Evolutionary conservation across 495 filamentous ascomycete species (phyloP).

Genomic region (Neurospora sp.): DNA sequence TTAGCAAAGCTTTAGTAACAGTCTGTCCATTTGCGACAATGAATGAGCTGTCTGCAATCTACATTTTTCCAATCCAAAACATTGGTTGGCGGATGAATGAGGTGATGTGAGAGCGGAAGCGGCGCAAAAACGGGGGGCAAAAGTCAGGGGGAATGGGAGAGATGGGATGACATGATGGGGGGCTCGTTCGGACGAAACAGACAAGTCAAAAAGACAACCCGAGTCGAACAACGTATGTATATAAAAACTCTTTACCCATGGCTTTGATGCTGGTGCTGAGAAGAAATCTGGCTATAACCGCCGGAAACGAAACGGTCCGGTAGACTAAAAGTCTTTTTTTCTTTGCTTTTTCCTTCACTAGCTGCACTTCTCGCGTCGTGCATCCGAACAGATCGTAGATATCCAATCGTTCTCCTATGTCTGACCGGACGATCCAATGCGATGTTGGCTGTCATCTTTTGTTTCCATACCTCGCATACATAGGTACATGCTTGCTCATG

Average conservation of each 20-base stretch:
- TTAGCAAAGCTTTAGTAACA: neutral
- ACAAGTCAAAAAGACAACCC: neutral
- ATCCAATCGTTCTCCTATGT: neutral
- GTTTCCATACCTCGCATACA: neutral
- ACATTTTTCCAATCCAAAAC: neutral
- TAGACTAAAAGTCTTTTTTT: neutral
- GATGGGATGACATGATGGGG: neutral
- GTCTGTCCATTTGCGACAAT: neutral
- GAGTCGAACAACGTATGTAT: neutral
- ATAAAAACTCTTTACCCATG: neutral
- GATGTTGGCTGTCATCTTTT: neutral
- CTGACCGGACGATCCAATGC: neutral
- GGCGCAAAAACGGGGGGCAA: neutral
- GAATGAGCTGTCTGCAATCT: neutral
- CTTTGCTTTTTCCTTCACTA: neutral
- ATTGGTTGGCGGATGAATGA: neutral
- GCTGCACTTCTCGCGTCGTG: neutral
- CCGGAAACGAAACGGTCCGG: neutral
- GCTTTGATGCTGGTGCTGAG: neutral
- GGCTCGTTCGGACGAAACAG: neutral
- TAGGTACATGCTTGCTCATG: neutral
- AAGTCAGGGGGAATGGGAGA: neutral
- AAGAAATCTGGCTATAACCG: neutral
- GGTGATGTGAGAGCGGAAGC: neutral
- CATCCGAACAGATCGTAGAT: neutral